Base-by-base conservation (phyloP, 148 eudicot species). In the Arbutus unedo region DNA sequence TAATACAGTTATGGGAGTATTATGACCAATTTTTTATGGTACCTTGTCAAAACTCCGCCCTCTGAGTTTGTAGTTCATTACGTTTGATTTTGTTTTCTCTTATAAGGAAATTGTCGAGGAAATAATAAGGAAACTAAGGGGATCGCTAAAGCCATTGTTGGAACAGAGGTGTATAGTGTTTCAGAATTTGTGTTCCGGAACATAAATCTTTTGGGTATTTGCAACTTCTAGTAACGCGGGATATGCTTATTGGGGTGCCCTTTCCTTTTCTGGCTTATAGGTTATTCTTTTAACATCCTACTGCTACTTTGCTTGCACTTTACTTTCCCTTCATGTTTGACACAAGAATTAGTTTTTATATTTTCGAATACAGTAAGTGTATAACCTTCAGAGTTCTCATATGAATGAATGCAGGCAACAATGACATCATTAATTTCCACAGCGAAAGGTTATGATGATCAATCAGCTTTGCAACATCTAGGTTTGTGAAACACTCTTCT, bases 331-430 rank as follows among this genome's bases (percentile, higher is more conserved):
- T 66, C 43, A 4, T 64, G 71, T 66, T 66, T 66, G 71, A 25
- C 23, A 66, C 23, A 11, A 66, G 18, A 66, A 25, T 10, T 1
- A 10, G 3, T 25, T 54, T 66, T 62, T 13, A 21, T 8, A 57
- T 62, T 21, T 21, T 62, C 8, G 68, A 62, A 14, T 8, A 8
- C 67, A 23, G 31, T 31, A 6, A 7, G 67, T 64, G 71, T 25
- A 25, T 21, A 25, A 5, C 14, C 38, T 21, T 64, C 3, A 23
- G 4, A 57, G 31, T 7, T 21, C 16, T 2, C 44, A 25, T 66
- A 64, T 23, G 70, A 64, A 10, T 66, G 71, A 25, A 66, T 31
- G 71, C 71, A 66, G 71, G 71, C 18, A 66, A 66, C 71, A 66
- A 4, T 25, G 71, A 66, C 71, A 66, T 66, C 18, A 66, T 66